Percentiles rank a stretch among this genome's conserved stretches.
Conservation (phyloP, 202 grass and related monocot species). For the Cymbopogon flexuosus region DNA sequence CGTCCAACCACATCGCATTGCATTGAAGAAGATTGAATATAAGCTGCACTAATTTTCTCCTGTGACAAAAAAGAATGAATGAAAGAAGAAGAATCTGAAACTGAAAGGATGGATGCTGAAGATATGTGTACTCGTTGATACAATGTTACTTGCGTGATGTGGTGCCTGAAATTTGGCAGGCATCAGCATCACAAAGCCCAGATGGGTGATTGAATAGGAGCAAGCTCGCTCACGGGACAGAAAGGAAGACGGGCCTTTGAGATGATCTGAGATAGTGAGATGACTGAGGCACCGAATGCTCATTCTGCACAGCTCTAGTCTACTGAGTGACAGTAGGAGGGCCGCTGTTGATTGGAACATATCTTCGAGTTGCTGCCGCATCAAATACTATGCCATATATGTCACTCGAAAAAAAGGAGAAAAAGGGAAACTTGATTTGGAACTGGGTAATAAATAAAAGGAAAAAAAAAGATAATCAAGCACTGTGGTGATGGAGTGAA, state of each 20-base stretch:
- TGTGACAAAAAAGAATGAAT: too few relatives aligned
- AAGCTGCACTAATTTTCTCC: background rate
- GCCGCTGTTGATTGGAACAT: background rate
- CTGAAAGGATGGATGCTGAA: conserved; percentile 9
- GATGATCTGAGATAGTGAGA: conserved; percentile 25
- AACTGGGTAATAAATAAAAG: background rate
- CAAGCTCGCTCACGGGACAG: conserved; percentile 11
- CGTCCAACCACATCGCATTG: background rate
- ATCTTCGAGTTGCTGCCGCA: background rate
- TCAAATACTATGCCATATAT: background rate
- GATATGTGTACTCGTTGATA: background rate
- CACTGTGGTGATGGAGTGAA: too few relatives aligned
- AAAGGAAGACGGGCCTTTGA: background rate
- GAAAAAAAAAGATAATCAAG: background rate
- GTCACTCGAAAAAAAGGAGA: too few relatives aligned
- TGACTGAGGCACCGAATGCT: conserved; percentile 38
- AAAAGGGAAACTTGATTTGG: background rate
- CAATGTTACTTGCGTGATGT: too few relatives aligned
- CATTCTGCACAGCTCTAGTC: conserved; percentile 24
- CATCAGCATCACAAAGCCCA: conserved; percentile 4
- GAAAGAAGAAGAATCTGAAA: background rate
- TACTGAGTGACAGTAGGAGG: background rate
- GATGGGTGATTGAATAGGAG: background rate
- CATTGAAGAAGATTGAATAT: background rate
- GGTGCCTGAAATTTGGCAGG: conserved; percentile 22